Percentiles rank a stretch among this genome's conserved stretches.
phyloP scores from a whole-genome alignment of 176 grass and related monocot species.

The Oryza officinalis region DNA sequence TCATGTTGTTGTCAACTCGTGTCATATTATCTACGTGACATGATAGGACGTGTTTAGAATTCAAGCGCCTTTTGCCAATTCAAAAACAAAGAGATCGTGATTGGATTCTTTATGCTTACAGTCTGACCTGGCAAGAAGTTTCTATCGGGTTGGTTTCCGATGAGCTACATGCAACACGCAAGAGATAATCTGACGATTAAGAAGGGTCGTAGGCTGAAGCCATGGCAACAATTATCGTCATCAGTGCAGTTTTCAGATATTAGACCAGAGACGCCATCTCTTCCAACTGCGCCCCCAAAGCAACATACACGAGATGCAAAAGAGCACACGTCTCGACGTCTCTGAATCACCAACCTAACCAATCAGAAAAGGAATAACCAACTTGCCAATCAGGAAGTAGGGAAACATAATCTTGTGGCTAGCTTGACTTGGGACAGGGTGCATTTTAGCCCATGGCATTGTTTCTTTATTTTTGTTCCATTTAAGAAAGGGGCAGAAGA shows the following conservation, averaged over 20 bases:
- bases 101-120: background rate
- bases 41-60: background rate
- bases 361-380: background rate
- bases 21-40: background rate
- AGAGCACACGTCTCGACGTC: background rate
- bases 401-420: background rate
- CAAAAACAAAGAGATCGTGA: background rate
- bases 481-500: background rate
- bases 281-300: slow-evolving; percentile 19
- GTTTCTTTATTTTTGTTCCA: background rate
- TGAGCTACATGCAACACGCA: slow-evolving; percentile 20
- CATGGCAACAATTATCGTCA: background rate
- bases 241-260: background rate
- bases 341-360: slow-evolving; percentile 6
- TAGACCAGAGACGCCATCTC: background rate
- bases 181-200: background rate
- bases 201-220: slow-evolving; percentile 1
- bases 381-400: background rate
- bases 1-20: slow-evolving; percentile 31
- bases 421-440: background rate
- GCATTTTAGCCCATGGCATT: background rate
- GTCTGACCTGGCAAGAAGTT: slow-evolving; percentile 25
- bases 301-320: background rate
- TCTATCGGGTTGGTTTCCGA: slow-evolving; percentile 17
- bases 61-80: background rate